phyloP scores from a whole-genome alignment of 2,329 filamentous ascomycete genomes.

The Intubia oerlemansii region DNA sequence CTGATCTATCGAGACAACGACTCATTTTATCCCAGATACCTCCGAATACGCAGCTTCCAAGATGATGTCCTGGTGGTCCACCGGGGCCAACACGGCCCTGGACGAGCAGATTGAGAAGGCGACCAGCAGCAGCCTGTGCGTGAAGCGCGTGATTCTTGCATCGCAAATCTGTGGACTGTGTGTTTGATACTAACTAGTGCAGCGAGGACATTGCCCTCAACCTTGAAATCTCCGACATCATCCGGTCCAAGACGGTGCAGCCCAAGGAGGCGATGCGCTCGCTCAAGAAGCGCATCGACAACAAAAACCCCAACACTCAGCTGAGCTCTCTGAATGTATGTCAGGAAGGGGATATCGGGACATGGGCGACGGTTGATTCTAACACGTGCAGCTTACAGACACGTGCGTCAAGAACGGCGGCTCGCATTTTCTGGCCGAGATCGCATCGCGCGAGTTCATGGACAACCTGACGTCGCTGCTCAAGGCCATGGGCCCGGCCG shows the following conservation, averaged over 20 bases:
- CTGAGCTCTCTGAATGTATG: constrained; percentile 76
- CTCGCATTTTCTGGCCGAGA: constrained; percentile 81
- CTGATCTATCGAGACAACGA: too few species aligned
- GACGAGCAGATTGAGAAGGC: constrained; percentile 96
- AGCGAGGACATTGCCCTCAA: constrained; percentile 95
- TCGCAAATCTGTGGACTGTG: too few species aligned
- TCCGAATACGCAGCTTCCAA: too few species aligned
- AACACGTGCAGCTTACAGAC: constrained; percentile 50
- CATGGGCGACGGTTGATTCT: too few species aligned
- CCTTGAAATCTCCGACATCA: constrained; percentile 93
- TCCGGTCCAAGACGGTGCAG: constrained; percentile 90
- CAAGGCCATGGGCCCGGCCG: constrained; percentile 51
- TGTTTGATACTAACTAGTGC: too few species aligned
- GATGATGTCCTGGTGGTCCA: constrained; percentile 94
- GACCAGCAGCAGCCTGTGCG: constrained; percentile 80
- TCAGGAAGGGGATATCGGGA: too few species aligned
- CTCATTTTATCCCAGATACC: too few species aligned
- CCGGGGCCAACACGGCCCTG: constrained; percentile 69
- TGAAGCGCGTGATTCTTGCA: too few species aligned
- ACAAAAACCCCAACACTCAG: constrained; percentile 95
- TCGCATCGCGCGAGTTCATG: constrained; percentile 95
- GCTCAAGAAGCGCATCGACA: constrained; percentile 79
- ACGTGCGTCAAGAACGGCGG: constrained; percentile 98
- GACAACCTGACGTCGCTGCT: constrained; percentile 85
- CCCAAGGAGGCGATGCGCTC: constrained; percentile 97